phyloP scores from a whole-genome alignment of 1,284 basidiomycete genomes.

The Amylostereum chailletii region DNA sequence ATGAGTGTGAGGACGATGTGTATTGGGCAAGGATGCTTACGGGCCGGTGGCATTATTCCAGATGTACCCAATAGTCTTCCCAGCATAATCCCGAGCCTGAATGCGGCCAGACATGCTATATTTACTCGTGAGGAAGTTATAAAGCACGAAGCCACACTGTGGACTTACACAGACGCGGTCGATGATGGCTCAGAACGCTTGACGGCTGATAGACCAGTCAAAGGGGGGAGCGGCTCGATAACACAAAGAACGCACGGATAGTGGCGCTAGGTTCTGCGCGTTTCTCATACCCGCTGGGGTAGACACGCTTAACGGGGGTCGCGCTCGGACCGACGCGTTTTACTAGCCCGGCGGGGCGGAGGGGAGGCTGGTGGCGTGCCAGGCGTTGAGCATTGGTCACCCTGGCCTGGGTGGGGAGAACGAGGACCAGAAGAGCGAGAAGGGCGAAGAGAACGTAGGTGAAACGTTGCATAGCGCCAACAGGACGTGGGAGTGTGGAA shows the following conservation, averaged over 20 bases:
- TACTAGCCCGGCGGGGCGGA: background rate
- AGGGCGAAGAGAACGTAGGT: background rate
- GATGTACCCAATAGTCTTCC: constrained; percentile 2
- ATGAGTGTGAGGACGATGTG: background rate
- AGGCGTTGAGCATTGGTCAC: constrained; percentile 5
- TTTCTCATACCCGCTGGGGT: no score
- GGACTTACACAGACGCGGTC: no score
- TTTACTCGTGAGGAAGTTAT: background rate
- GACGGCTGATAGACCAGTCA: background rate
- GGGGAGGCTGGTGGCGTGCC: background rate
- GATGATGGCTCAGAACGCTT: background rate
- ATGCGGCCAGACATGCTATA: background rate
- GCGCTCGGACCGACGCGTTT: no score
- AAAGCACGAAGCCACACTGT: no score
- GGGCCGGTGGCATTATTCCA: background rate
- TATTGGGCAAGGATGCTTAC: background rate
- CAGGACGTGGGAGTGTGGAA: no score
- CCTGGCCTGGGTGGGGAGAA: background rate
- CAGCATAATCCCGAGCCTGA: background rate
- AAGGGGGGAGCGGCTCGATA: background rate
- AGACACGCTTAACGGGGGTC: no score
- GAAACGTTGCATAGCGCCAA: background rate
- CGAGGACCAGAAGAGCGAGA: background rate
- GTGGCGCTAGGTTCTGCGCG: background rate
- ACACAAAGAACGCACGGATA: background rate